Conservation (phyloP, 2,329 filamentous ascomycete species). For the Didymella arachidicola region DNA sequence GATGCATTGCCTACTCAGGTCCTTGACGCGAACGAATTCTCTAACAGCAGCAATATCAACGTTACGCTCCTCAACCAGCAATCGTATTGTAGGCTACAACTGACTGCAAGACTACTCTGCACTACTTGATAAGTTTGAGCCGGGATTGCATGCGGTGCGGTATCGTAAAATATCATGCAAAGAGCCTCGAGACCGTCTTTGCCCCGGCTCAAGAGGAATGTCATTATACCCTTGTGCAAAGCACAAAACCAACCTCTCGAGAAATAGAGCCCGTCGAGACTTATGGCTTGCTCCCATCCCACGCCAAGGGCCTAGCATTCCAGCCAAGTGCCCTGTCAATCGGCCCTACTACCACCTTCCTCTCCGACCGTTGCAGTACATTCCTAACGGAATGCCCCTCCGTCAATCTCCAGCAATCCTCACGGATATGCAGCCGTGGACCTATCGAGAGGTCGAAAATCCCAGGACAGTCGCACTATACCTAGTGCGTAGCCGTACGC, state of each 20-base stretch:
- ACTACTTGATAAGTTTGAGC: too few relatives aligned
- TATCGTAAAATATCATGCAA: conserved; percentile 40
- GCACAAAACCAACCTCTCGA: background rate
- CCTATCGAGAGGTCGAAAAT: background rate
- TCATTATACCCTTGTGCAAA: conserved; percentile 14
- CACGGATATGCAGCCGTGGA: background rate
- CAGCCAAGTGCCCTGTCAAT: background rate
- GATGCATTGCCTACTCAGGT: too few relatives aligned
- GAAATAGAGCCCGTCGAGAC: background rate
- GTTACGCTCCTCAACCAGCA: too few relatives aligned
- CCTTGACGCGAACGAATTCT: too few relatives aligned
- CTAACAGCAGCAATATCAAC: too few relatives aligned
- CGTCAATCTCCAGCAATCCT: background rate
- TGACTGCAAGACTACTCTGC: too few relatives aligned
- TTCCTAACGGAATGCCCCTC: background rate
- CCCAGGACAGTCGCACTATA: background rate
- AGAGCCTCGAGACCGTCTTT: conserved; percentile 34
- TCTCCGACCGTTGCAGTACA: background rate
- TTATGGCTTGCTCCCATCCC: background rate
- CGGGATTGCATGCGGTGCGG: conserved; percentile 11
- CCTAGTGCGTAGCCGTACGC: background rate
- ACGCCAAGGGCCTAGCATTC: background rate
- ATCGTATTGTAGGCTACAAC: too few relatives aligned
- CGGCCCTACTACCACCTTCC: background rate
- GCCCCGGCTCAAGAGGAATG: conserved; percentile 36